Evolutionary conservation across 2,329 filamentous ascomycete genomes (phyloP).

Genomic region (Aschersonia sp.): DNA sequence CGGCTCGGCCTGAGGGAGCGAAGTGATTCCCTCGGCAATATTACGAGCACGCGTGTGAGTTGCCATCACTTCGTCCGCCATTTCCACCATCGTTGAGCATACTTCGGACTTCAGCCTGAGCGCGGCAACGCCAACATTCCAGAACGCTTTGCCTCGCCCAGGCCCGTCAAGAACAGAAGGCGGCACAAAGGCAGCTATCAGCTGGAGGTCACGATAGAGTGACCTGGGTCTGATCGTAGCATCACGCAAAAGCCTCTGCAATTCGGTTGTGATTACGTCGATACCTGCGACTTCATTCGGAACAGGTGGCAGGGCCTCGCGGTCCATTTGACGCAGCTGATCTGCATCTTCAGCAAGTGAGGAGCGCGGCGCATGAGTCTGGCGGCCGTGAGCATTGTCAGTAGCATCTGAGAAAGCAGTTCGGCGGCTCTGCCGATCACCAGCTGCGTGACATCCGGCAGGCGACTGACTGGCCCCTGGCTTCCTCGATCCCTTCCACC

Average conservation of each 20-base stretch:
- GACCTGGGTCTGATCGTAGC: slow-evolving; percentile 60
- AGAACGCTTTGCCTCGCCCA: slow-evolving; percentile 65
- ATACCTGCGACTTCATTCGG: slow-evolving; percentile 38
- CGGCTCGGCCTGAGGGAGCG: slow-evolving; percentile 14
- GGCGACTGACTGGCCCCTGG: slow-evolving; percentile 21
- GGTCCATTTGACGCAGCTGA: slow-evolving; percentile 24
- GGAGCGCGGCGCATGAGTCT: no score
- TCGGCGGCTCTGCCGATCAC: no score
- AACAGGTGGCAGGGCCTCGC: slow-evolving; percentile 32
- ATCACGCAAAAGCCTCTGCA: slow-evolving; percentile 54
- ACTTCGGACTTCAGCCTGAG: slow-evolving; percentile 80
- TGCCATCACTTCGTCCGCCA: slow-evolving; percentile 38
- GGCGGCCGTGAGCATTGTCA: no score
- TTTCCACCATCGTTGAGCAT: slow-evolving; percentile 62
- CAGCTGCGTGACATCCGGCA: slow-evolving; percentile 9
- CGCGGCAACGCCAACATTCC: slow-evolving; percentile 78
- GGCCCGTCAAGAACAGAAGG: slow-evolving; percentile 44
- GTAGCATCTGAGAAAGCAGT: no score
- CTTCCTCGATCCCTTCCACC: slow-evolving; percentile 18
- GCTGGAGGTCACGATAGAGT: slow-evolving; percentile 69
- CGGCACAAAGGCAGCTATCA: slow-evolving; percentile 52
- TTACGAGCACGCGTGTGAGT: slow-evolving; percentile 51
- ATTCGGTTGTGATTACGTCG: slow-evolving; percentile 49
- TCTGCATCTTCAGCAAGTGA: slow-evolving; percentile 16
- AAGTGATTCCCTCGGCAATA: slow-evolving; percentile 11